Evolutionary conservation across 495 filamentous ascomycete species (phyloP), one percentile per base, ranked within the genome.

Genomic region (Xylaria sp.): DNA sequence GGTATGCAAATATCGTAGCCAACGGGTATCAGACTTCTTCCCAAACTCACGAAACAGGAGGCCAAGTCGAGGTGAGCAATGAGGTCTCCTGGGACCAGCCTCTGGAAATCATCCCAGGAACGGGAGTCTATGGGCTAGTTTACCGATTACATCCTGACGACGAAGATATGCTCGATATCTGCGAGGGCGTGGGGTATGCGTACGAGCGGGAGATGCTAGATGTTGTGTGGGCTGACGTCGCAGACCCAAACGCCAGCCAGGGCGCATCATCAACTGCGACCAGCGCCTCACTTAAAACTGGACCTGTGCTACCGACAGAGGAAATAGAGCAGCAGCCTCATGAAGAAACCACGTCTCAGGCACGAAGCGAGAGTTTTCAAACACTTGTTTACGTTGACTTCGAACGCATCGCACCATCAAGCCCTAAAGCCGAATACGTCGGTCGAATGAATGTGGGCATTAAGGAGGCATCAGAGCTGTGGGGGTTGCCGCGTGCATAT

Each of bases 1-100:
- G 83, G 15, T 82, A 79, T 48, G 83, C 83, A 40, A 85, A 83
- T 72, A 74, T 84, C 21, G 76, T 79, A n/a, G 24, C 52, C n/a
- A 37, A 52, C 21, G 11, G 17, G 21, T 41, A 44, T 14, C 26
- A 29, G 15, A 3, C 0, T 11, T 33, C 53, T 17, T 26, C 5
- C 19, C 21, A 31, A n/a, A 69, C 58, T 5, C 63, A 29, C 46
- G 31, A 11, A 26, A 33, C 43, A 11, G 65, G 57, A 21, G 46
- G 59, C 15, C 58, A 40, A 8, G 53, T 7, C 12, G 26, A 69
- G 11, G 31, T 7, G 31, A 26, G 67, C 7, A 24, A 21, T 26
- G 8, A 44, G 7, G 0, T 26, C 33, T 21, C 43, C 31, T 37
- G 31, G 26, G 53, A 58, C 14, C 57, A 59, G 5, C 17, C 57